Base-by-base conservation (phyloP, 257 asterid species). In the Solanum clarkiae region DNA sequence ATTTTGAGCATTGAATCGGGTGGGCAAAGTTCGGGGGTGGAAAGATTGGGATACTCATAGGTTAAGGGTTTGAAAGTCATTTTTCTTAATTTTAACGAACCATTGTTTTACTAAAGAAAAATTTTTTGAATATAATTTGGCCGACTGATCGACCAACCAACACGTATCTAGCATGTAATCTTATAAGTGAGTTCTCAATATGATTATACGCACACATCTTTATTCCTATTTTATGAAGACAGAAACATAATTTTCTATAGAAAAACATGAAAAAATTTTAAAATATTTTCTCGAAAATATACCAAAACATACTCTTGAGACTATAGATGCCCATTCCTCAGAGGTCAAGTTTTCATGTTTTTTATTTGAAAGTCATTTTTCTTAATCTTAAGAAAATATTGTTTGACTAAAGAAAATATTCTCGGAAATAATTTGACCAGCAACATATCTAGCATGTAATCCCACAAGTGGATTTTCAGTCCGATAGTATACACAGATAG, bases 241-340 rank as follows among this genome's bases (percentile, higher is more conserved):
- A 13, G 16, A 15, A 0, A 63, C 6, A 4, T 24, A 1, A 0
- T 63, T 26, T 26, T 7, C 9, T 29, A 63, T 24, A 26, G 26
- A 26, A 3, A 63, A 63, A 63, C 3, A 16, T 12, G 40, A 2
- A 6, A 13, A 24, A 22, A 60, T 22, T 22, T 11, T 22, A 53
- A 13, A 26, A 63, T 63, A 12, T 63, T 6, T 63, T 26, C 4
- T 6, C 0, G 1, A 63, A 62, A 24, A 12, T 12, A 1, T 26
- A 24, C n/a, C 11, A 14, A 15, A 36, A 66, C 45, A 26, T 20
- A 66, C 42, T 11, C 45, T 5, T 66, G 8, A 66, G 20, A 32
- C 85, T 72, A 85, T 87, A 92, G 89, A 86, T 87, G 90, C 88
- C 80, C 88, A 86, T 83, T 65, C 86, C 71, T 65, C 84, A 68